phyloP scores from a whole-genome alignment of 257 asterid genomes.

The Nicotiana otophora region DNA sequence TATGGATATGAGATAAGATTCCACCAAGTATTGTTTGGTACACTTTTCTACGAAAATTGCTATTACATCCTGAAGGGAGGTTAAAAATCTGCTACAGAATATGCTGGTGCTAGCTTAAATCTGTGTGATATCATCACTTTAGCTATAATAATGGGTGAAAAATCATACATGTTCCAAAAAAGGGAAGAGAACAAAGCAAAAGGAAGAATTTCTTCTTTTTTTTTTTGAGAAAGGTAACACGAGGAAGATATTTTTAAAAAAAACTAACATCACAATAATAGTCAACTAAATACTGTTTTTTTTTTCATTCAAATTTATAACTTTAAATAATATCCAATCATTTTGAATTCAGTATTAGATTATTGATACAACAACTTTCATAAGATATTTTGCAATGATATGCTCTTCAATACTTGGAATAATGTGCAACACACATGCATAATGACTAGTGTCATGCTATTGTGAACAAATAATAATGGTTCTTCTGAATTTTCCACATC shows the following conservation, averaged over 20 bases:
- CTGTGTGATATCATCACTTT: neutral
- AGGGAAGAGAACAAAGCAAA: neutral
- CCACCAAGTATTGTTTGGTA: neutral
- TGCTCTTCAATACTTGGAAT: too few species aligned
- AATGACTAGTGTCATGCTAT: neutral
- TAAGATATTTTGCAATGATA: neutral
- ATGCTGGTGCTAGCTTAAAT: neutral
- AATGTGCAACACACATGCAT: neutral
- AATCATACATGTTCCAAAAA: neutral
- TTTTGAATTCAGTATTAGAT: neutral
- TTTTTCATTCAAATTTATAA: too few species aligned
- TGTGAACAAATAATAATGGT: neutral
- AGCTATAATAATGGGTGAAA: neutral
- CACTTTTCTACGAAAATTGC: neutral
- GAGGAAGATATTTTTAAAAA: too few species aligned
- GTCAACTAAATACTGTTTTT: too few species aligned
- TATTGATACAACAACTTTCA: neutral
- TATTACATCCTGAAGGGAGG: too few species aligned
- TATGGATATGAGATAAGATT: neutral
- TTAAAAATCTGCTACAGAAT: too few species aligned
- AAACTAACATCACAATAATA: neutral
- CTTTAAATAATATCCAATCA: neutral
- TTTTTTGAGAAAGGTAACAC: too few species aligned
- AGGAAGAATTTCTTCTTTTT: too few species aligned
- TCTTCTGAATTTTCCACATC: neutral